A percentile compares a stretch with the other conserved stretches of the same genome.
Conservation (phyloP, 2,329 filamentous ascomycete species). For the Madurella mycetomatis region DNA sequence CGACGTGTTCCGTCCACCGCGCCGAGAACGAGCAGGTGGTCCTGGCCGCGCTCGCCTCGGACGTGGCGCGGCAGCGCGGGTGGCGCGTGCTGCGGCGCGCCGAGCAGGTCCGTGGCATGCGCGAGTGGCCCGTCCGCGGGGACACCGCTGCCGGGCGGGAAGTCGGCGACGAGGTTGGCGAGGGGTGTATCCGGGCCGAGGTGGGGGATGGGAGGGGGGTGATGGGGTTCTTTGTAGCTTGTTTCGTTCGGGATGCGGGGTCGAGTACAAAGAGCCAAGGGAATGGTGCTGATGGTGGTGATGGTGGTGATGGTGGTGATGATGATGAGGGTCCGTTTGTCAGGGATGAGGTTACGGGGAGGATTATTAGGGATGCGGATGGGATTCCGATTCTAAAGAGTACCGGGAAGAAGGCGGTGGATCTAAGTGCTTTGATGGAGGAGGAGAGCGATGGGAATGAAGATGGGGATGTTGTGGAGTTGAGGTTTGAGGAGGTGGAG, state of each 20-base stretch:
- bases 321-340: slow-evolving; percentile 28
- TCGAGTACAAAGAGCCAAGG: slow-evolving; percentile 1
- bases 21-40: slow-evolving; percentile 90
- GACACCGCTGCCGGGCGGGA: slow-evolving; percentile 38
- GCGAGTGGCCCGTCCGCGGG: slow-evolving; percentile 67
- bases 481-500: slow-evolving; percentile 5
- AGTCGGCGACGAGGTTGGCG: slow-evolving; percentile 51
- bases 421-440: slow-evolving; percentile 5
- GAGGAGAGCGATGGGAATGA: background rate
- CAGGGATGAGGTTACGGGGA: slow-evolving; percentile 27
- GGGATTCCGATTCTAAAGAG: slow-evolving; percentile 32
- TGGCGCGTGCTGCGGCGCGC: slow-evolving; percentile 73
- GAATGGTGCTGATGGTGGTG: no score
- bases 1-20: slow-evolving; percentile 83
- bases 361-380: slow-evolving; percentile 29
- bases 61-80: slow-evolving; percentile 59
- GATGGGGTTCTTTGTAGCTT: slow-evolving; percentile 96
- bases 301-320: no score
- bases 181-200: slow-evolving; percentile 76
- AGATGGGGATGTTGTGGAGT: slow-evolving; percentile 1
- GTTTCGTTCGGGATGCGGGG: slow-evolving; percentile 71
- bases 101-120: slow-evolving; percentile 72
- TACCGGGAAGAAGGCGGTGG: slow-evolving; percentile 20
- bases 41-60: slow-evolving; percentile 62
- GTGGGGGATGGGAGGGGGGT: slow-evolving; percentile 77